phyloP scores from a whole-genome alignment of 2,329 filamentous ascomycete genomes.

The Trichoderma sp. region DNA sequence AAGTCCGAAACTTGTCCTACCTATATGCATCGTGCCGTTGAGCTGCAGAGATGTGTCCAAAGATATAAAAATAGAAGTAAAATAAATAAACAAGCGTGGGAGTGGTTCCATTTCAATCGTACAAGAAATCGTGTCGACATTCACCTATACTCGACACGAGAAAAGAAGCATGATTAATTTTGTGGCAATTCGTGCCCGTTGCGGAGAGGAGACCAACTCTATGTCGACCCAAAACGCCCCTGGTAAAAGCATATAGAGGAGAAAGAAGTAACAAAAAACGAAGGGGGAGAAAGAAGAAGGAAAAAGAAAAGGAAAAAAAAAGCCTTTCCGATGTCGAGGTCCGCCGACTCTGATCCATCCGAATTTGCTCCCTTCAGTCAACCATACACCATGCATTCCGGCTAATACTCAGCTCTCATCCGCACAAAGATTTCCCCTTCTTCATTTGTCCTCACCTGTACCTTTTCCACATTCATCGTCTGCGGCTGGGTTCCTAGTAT shows the following conservation, averaged over 20 bases:
- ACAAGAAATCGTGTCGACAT: constrained; percentile 4
- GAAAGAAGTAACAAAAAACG: neutral
- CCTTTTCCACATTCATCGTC: neutral
- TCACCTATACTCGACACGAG: neutral
- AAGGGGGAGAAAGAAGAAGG: neutral
- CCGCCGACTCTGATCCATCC: neutral
- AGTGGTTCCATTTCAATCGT: constrained; percentile 17
- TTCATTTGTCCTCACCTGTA: neutral
- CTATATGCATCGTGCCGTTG: neutral
- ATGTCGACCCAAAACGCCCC: constrained; percentile 9
- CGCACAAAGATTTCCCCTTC: neutral
- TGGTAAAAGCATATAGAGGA: neutral
- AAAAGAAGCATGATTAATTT: constrained; percentile 4
- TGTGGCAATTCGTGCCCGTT: constrained; percentile 3
- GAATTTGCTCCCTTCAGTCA: neutral
- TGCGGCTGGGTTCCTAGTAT: neutral
- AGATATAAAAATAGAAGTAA: neutral
- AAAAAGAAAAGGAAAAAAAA: neutral
- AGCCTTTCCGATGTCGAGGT: neutral
- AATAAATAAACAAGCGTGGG: neutral
- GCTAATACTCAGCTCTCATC: neutral
- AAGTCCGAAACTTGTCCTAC: neutral
- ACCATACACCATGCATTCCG: neutral
- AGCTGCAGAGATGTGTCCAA: neutral
- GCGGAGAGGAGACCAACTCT: constrained; percentile 17